Base-by-base conservation (phyloP, 495 filamentous ascomycete species). In the Aspergillus funiculosus region DNA sequence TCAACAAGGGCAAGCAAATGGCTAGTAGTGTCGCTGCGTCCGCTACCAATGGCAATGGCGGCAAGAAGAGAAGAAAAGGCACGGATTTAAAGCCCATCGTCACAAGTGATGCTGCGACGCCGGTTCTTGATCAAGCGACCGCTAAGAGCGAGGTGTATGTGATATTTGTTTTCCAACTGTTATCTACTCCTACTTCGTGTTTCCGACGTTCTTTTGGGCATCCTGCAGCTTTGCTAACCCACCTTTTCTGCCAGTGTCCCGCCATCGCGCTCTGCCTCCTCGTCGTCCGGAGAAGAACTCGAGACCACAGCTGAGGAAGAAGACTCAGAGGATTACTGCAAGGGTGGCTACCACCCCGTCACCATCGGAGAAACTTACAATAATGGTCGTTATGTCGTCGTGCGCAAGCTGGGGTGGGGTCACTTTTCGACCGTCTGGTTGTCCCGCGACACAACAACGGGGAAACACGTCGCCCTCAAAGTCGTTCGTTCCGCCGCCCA, bases 401-500 rank as follows among this genome's bases (percentile, higher is more conserved):
- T 96, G 60, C 85, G 92, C 64, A 98, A 98, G 73, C 77, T 98
- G 15, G 92, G 92, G 29, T 98, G 92, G 92, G 92, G 92, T 54
- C 92, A 98, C 60, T 98, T 98, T 72, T 96, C 91, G 2, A 98
- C 92, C 1, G 92, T 98, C 32, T 98, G 92, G 92, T 70, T 98
- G 39, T 96, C 94, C 49, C 77, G 82, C 57, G 92, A 98, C 68
- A 95, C 92, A 55, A 82, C 79, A 20, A 89, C 81, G 29, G 83
- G 84, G 50, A 95, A 94, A 62, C 92, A 98, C 66, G 92, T 98
- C 59, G 92, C 92, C 27, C 76, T 98, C 50, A 98, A 98, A 71
- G 92, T 98, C 18, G 92, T 98, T 37, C 85, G 92, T 45, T 96
- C 90, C 30, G 92, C 92, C 37, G 89, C 89, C 30, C 92, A 98